Percentiles rank a stretch among this genome's conserved stretches.
Conservation (phyloP, 148 eudicot species). For the Rhododendron molle region DNA sequence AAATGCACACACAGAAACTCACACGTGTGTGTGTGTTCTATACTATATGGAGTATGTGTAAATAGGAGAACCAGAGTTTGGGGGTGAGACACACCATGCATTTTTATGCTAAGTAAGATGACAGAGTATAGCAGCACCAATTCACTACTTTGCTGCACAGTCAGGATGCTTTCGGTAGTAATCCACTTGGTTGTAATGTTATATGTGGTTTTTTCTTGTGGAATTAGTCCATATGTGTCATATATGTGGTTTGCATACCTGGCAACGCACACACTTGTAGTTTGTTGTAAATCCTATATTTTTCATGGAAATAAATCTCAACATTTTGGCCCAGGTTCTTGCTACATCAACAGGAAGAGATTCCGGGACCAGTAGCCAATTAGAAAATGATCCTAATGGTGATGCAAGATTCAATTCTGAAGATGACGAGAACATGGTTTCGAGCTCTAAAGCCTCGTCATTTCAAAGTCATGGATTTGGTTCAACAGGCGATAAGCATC, state of each 20-base stretch:
- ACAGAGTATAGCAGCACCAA: neutral
- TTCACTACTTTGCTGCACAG: neutral
- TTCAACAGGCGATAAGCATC: constrained; percentile 72
- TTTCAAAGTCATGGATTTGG: constrained; percentile 37
- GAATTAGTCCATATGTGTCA: neutral
- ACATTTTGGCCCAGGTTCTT: constrained; percentile 54
- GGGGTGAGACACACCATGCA: neutral
- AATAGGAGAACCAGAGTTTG: neutral
- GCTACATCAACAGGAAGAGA: constrained; percentile 62
- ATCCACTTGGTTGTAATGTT: neutral
- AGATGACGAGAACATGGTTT: constrained; percentile 87
- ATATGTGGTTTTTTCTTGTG: neutral
- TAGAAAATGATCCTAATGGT: constrained; percentile 41
- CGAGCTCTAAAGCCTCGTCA: constrained; percentile 41
- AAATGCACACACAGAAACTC: neutral
- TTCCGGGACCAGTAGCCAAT: constrained; percentile 27
- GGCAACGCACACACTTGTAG: neutral
- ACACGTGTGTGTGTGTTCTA: neutral
- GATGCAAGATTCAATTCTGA: constrained; percentile 41
- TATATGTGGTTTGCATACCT: neutral
- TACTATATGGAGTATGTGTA: neutral
- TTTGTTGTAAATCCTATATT: neutral
- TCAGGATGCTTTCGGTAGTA: neutral
- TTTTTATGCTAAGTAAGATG: neutral
- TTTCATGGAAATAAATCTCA: neutral